Conservation (phyloP, 179 eudicot genomes). For the Amaranthus tricolor region DNA sequence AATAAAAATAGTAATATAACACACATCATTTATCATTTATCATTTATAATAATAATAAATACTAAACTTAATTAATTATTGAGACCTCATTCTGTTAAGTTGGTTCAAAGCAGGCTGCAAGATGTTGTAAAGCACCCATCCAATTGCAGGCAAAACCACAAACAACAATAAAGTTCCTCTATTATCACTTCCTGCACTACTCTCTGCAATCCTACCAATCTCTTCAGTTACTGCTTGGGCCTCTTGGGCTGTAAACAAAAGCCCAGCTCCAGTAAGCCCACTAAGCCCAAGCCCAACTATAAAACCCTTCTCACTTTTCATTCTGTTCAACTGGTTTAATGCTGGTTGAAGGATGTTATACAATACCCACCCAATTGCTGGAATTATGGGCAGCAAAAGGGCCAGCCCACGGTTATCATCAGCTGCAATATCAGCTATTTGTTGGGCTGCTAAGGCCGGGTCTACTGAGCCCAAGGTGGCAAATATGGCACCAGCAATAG, state of each 20-base stretch:
- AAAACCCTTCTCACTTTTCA: constrained; percentile 55
- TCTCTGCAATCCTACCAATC: constrained; percentile 43
- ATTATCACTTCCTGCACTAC: constrained; percentile 43
- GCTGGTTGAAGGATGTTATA: constrained; percentile 86
- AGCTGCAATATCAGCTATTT: constrained; percentile 74
- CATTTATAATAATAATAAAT: background rate
- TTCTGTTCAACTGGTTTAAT: constrained; percentile 61
- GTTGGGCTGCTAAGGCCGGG: constrained; percentile 84
- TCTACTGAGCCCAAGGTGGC: constrained; percentile 52
- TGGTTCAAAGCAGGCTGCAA: constrained; percentile 97
- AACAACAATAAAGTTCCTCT: constrained; percentile 73
- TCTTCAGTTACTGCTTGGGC: constrained; percentile 37
- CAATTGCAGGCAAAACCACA: constrained; percentile 78
- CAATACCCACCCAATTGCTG: constrained; percentile 84
- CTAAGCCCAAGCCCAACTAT: constrained; percentile 66
- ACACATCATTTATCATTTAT: background rate
- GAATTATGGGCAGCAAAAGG: constrained; percentile 67
- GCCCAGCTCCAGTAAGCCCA: constrained; percentile 48
- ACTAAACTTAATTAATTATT: constrained; percentile 16
- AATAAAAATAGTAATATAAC: constrained; percentile 2
- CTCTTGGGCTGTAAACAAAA: constrained; percentile 24
- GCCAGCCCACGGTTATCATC: constrained; percentile 88
- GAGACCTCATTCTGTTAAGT: constrained; percentile 79
- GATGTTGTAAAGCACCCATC: constrained; percentile 79
- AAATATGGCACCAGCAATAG: constrained; percentile 75